Evolutionary conservation across 169 alveolate genomes (phyloP), one percentile per base, ranked within the genome.

Genomic region (Eimeria acervulina): DNA sequence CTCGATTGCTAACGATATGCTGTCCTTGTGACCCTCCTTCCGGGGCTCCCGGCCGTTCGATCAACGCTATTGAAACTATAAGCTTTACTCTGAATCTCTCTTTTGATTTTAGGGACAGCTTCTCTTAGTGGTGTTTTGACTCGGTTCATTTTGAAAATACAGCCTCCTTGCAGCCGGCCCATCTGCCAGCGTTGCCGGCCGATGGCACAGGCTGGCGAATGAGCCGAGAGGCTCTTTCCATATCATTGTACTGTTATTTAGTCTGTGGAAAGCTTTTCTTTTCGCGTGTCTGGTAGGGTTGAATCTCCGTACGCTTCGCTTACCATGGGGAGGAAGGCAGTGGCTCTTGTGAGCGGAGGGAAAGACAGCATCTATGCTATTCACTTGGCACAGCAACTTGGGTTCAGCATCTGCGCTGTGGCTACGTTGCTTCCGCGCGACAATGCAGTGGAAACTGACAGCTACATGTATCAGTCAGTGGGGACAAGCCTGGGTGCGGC

Each of bases 401-500:
- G 98, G 13, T 97, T 96, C 84, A 72, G 90, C 44, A 55, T 96
- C 23, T 66, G 93, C 61, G 88, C 96, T 36, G 92, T 94, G 26
- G 98, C 98, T 6, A 95, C 95, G 36, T 83, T 96, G 95, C 96
- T 81, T 40, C 97, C 97, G 10, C 94, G 94, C 38, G 84, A 61
- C 7, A 28, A 40, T 42, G 78, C 88, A 13, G 72, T 68, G 26
- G 97, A 96, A 26, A 59, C 95, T 6, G 97, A 96, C 95, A 96
- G 97, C 93, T 96, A 61, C 89, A 96, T 93, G 97, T 96, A 98
- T 97, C 99, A 99, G 97, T 99, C 99, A 78, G 99, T 99, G 17
- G 99, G 99, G 0, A 98, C 99, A 47, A 99, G 98, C 90, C 95
- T 98, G 80, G 97, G 98, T 38, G 98, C 98, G 31, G 97, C 98